Evolutionary conservation across 2,329 filamentous ascomycete genomes (phyloP).

Genomic region (Fusarium anthophilum): DNA sequence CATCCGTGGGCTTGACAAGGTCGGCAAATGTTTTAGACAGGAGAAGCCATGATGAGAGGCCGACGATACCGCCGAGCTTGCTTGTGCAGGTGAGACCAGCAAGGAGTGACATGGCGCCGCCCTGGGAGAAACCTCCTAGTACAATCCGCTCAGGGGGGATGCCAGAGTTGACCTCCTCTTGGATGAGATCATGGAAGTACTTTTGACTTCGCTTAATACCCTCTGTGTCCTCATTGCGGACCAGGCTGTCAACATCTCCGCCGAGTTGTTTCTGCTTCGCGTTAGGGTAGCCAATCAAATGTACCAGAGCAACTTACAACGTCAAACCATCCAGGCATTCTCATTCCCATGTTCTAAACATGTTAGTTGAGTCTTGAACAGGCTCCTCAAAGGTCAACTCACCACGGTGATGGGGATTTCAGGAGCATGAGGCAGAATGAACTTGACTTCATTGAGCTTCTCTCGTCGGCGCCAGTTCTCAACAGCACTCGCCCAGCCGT

Average conservation of each 20-base stretch:
- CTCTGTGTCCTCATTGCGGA: slow-evolving; percentile 67
- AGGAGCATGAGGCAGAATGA: slow-evolving; percentile 93
- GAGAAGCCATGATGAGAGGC: slow-evolving; percentile 82
- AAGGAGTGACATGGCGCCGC: slow-evolving; percentile 87
- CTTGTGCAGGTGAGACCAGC: slow-evolving; percentile 76
- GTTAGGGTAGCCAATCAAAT: neutral
- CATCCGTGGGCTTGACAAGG: slow-evolving; percentile 52
- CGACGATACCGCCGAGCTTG: slow-evolving; percentile 89
- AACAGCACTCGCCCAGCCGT: slow-evolving; percentile 82
- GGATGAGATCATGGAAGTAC: slow-evolving; percentile 82
- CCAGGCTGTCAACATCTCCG: slow-evolving; percentile 44
- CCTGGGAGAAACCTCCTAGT: slow-evolving; percentile 86
- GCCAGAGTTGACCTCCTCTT: slow-evolving; percentile 80
- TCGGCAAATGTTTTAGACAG: slow-evolving; percentile 62
- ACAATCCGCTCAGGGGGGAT: slow-evolving; percentile 87
- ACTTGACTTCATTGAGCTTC: slow-evolving; percentile 89
- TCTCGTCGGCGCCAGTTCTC: slow-evolving; percentile 85
- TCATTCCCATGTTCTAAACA: slow-evolving; percentile 42
- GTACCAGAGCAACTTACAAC: slow-evolving; percentile 60
- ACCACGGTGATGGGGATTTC: slow-evolving; percentile 80
- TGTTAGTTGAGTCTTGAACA: slow-evolving; percentile 15
- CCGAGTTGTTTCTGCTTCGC: slow-evolving; percentile 47
- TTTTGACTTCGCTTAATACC: slow-evolving; percentile 79
- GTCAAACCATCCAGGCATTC: slow-evolving; percentile 90
- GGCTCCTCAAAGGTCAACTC: slow-evolving; percentile 15